phyloP scores from a whole-genome alignment of 2,329 filamentous ascomycete species.

The Pezicula radicicola region DNA sequence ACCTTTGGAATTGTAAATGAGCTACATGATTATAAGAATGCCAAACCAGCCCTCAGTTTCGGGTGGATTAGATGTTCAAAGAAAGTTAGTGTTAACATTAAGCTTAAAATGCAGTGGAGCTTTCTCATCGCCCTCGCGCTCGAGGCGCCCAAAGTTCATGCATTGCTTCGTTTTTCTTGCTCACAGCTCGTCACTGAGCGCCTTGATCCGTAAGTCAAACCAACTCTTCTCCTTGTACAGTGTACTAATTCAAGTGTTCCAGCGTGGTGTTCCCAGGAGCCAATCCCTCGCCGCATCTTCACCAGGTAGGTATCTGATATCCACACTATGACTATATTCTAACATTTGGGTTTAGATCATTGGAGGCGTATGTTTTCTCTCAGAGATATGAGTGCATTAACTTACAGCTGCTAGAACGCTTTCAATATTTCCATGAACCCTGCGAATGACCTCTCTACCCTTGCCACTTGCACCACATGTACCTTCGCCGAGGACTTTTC shows the following conservation, averaged over 20 bases:
- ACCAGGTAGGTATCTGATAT: slow-evolving; percentile 6
- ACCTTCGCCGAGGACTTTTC: slow-evolving; percentile 33
- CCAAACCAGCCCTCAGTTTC: too few species aligned
- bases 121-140: slow-evolving; percentile 3
- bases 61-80: too few species aligned
- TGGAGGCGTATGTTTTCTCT: slow-evolving; percentile 9
- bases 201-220: slow-evolving; percentile 14
- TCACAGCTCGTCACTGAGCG: slow-evolving; percentile 16
- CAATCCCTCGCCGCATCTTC: slow-evolving; percentile 12
- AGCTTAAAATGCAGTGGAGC: slow-evolving; percentile 7
- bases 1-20: too few species aligned
- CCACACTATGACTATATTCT: background rate
- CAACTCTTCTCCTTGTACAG: slow-evolving; percentile 9
- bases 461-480: slow-evolving; percentile 29
- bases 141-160: slow-evolving; percentile 6
- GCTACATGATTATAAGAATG: too few species aligned
- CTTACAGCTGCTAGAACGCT: slow-evolving; percentile 24
- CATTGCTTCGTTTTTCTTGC: slow-evolving; percentile 12
- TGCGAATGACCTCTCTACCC: slow-evolving; percentile 19
- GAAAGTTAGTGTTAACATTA: too few species aligned
- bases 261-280: slow-evolving; percentile 11
- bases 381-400: background rate
- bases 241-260: slow-evolving; percentile 12
- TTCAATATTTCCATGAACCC: slow-evolving; percentile 38
- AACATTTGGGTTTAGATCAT: background rate